These are phyloP conservation scores for Achaetomiella virescens DNA, from an alignment of 495 filamentous ascomycete species.

Conservation along the genomic window DNA sequence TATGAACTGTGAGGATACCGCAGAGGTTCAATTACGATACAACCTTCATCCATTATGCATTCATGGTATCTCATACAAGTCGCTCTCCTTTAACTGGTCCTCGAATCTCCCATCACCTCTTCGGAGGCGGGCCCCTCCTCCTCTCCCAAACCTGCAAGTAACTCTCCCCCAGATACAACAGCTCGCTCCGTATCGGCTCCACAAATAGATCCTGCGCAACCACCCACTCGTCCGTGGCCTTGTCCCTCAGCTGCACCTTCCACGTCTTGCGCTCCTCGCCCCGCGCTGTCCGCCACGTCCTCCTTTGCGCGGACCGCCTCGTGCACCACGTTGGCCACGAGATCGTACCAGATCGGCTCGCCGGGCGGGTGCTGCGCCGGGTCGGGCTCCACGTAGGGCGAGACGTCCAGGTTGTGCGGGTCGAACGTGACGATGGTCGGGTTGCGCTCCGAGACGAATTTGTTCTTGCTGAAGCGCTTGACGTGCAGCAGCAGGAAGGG, in stretches of 20 bases:
- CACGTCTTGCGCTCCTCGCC: slow-evolving; percentile 78
- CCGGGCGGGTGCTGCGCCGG: slow-evolving; percentile 50
- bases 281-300: slow-evolving; percentile 62
- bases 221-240: slow-evolving; percentile 73
- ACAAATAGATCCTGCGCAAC: slow-evolving; percentile 93
- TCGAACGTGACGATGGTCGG: slow-evolving; percentile 97
- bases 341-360: slow-evolving; percentile 91
- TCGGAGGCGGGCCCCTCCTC: slow-evolving; percentile 46
- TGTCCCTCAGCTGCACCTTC: slow-evolving; percentile 61
- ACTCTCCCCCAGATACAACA: slow-evolving; percentile 84
- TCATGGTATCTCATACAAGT: neutral
- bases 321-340: slow-evolving; percentile 93
- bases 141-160: slow-evolving; percentile 97
- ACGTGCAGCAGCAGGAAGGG: slow-evolving; percentile 92
- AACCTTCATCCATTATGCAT: too few species aligned
- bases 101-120: slow-evolving; percentile 1
- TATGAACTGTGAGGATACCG: too few species aligned
- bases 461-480: slow-evolving; percentile 93
- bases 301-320: slow-evolving; percentile 71
- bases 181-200: slow-evolving; percentile 74
- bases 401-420: slow-evolving; percentile 68
- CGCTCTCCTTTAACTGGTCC: neutral
- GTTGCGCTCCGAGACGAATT: slow-evolving; percentile 92
- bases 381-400: slow-evolving; percentile 66
- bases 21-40: too few species aligned